Base-by-base conservation (phyloP, 768 basidiomycete species). In the Russula lepida region DNA sequence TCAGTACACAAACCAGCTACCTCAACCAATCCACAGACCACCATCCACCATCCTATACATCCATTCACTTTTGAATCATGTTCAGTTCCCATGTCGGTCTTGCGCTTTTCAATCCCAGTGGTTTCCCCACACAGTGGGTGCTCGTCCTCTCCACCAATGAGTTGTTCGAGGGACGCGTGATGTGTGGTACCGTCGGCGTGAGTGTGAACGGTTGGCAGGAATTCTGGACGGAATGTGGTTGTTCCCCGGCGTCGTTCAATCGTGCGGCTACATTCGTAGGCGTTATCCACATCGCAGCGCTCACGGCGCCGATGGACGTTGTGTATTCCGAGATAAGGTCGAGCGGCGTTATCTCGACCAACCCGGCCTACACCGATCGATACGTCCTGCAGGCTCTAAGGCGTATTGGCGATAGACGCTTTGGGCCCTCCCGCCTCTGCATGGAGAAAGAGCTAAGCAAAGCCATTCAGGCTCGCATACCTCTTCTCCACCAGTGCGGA, bases 271-370 rank as follows among this genome's bases (percentile, higher is more conserved):
- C n/a, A 0, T 32, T 50, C 9, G 30, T 2, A 12, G 49, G 49
- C 9, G 49, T 50, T 30, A 13, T 50, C 30, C 30, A 50, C 12
- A 21, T 50, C 19, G 28, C 0, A 2, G 2, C 2, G 7, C 19
- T 32, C 5, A 11, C 3, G 0, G 0, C 0, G 6, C 6, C 28
- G n/a, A 50, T 50, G 11, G 30, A 50, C 0, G 0, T 2, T 0
- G 9, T 33, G 11, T 30, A 2, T 5, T 4, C 6, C 4, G 30
- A 33, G 5, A n/a, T 50, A 0, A 5, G 4, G 11, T 9, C n/a
- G 0, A 50, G 1, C 21, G 30, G n/a, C 6, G 4, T 5, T 3
- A 8, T 21, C 17, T n/a, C 11, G 25, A 6, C 19, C 4, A 47
- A 27, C 46, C 46, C 46, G 6, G 25, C 13, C 0, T 19, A 32